Evolutionary conservation across 805 yeast species (phyloP).

Genomic region (Wickerhamiella lipophila): DNA sequence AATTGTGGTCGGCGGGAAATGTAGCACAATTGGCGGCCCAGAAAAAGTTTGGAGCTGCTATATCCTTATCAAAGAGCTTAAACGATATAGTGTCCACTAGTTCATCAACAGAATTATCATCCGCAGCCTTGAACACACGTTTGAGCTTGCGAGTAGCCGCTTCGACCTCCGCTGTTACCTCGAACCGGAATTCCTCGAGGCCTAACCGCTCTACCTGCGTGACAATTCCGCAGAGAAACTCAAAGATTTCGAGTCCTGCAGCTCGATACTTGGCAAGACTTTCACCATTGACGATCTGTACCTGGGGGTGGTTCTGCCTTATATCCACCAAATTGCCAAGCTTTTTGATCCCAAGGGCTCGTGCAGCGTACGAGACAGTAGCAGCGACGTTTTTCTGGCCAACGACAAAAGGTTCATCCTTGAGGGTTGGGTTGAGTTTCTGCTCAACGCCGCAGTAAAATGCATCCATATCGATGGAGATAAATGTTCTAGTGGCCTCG

Average conservation of each 20-base stretch:
- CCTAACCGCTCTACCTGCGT: slow-evolving; percentile 25
- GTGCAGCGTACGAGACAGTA: slow-evolving; percentile 26
- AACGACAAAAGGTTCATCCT: slow-evolving; percentile 25
- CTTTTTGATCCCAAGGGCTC: slow-evolving; percentile 25
- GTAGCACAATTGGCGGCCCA: slow-evolving; percentile 22
- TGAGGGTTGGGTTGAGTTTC: slow-evolving; percentile 20
- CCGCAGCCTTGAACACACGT: background rate
- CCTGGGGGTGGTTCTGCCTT: slow-evolving; percentile 18
- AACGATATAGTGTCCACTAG: background rate
- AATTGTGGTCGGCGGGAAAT: slow-evolving; percentile 16
- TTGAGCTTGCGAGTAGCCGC: slow-evolving; percentile 1
- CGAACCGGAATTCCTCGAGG: slow-evolving; percentile 27
- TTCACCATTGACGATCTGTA: slow-evolving; percentile 26
- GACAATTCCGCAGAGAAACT: slow-evolving; percentile 18
- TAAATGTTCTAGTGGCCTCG: slow-evolving; percentile 8
- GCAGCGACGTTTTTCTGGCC: slow-evolving; percentile 25
- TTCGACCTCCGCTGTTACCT: slow-evolving; percentile 19
- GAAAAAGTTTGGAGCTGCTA: slow-evolving; percentile 23
- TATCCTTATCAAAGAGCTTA: background rate
- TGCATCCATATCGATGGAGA: slow-evolving; percentile 27
- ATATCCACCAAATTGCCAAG: slow-evolving; percentile 18
- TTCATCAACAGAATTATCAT: background rate
- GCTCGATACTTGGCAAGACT: slow-evolving; percentile 22
- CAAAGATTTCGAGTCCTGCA: slow-evolving; percentile 24
- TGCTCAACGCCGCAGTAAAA: slow-evolving; percentile 29